phyloP scores from a whole-genome alignment of 2,329 filamentous ascomycete genomes.

The Trichoderma sp. region DNA sequence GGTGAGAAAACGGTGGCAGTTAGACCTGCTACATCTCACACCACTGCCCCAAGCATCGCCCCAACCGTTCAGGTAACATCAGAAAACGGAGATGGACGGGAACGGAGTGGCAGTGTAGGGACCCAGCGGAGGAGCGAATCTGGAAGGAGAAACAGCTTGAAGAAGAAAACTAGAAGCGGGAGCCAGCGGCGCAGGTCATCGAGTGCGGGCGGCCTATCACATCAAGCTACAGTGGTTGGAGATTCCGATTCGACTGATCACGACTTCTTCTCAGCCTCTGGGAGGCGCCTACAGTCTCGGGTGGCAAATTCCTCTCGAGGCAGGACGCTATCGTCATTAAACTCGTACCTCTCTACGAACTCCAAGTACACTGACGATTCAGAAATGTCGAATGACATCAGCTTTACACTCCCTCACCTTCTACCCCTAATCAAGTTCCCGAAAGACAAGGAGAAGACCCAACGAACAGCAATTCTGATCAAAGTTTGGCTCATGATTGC shows the following conservation, averaged over 20 bases:
- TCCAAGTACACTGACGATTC: conserved; percentile 41
- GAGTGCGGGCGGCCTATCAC: conserved; percentile 42
- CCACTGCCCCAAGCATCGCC: conserved; percentile 45
- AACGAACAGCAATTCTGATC: conserved; percentile 57
- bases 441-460: conserved; percentile 51
- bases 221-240: conserved; percentile 46
- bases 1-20: conserved; percentile 37
- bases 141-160: conserved; percentile 50
- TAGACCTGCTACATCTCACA: conserved; percentile 43
- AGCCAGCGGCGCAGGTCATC: conserved; percentile 47
- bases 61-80: conserved; percentile 72
- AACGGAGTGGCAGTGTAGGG: conserved; percentile 36
- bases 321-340: conserved; percentile 44
- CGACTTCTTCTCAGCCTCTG: conserved; percentile 46
- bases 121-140: conserved; percentile 45
- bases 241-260: conserved; percentile 47
- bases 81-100: conserved; percentile 50
- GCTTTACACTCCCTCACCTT: conserved; percentile 46
- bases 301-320: conserved; percentile 44
- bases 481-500: conserved; percentile 90
- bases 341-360: conserved; percentile 45
- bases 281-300: conserved; percentile 38
- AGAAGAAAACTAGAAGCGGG: conserved; percentile 51
- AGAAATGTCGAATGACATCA: conserved; percentile 40
- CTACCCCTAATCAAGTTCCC: conserved; percentile 55